These are phyloP conservation scores for Trypanosoma cruzi DNA, from an alignment of 208 protist species.

Conservation along the genomic window DNA sequence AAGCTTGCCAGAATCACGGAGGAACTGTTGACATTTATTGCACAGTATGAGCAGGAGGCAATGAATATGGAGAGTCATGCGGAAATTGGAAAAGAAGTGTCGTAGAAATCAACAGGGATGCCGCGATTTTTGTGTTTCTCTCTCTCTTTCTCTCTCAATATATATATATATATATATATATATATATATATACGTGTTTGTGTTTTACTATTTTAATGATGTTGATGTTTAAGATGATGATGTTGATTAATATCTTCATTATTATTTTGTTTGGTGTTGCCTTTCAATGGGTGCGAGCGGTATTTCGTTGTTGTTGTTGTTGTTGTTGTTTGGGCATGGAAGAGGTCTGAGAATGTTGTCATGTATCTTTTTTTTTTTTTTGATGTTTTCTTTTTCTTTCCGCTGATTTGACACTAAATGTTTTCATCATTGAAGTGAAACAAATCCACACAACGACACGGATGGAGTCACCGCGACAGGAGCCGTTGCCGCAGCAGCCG, in stretches of 20 bases:
- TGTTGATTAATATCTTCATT: too few species aligned
- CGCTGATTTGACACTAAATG: neutral
- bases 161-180: neutral
- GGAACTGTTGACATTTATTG: constrained; percentile 73
- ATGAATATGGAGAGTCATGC: neutral
- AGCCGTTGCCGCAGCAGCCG: neutral
- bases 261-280: neutral
- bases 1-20: constrained; percentile 65
- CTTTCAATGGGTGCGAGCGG: neutral
- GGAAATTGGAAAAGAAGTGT: neutral
- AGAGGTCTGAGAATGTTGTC: neutral
- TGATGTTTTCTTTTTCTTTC: neutral
- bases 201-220: neutral
- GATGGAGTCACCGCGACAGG: neutral
- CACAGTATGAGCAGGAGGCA: constrained; percentile 45
- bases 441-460: neutral
- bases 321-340: neutral
- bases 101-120: neutral
- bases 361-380: constrained; percentile 1
- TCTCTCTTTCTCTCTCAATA: neutral
- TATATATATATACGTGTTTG: neutral
- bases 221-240: too few species aligned
- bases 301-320: neutral
- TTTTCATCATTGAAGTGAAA: neutral
- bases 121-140: neutral